A percentile compares a stretch with the other conserved stretches of the same genome.
Conservation (phyloP, 2,329 filamentous ascomycete genomes). For the Didymella segeticola region DNA sequence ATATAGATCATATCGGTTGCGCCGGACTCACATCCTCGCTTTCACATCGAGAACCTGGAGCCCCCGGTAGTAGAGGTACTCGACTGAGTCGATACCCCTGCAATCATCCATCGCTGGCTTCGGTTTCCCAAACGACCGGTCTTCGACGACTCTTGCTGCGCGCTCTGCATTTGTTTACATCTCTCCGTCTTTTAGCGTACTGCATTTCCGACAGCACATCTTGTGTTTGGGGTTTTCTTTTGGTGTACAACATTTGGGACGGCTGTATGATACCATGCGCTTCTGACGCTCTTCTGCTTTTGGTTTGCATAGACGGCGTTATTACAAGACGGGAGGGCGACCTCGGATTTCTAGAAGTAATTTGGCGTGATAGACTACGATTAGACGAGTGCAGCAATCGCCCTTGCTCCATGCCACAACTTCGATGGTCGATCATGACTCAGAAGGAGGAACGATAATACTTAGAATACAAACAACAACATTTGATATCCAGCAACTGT, state of each 20-base stretch:
- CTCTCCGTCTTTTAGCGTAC: slow-evolving; percentile 10
- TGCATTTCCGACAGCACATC: slow-evolving; percentile 19
- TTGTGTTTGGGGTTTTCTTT: slow-evolving; percentile 21
- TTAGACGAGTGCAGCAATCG: slow-evolving; percentile 13
- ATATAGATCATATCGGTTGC: slow-evolving; percentile 2
- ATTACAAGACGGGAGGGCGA: slow-evolving; percentile 10
- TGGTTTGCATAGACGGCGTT: slow-evolving; percentile 24
- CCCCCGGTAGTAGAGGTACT: not conserved
- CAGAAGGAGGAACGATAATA: not conserved
- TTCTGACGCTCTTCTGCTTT: slow-evolving; percentile 15
- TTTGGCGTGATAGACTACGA: slow-evolving; percentile 9
- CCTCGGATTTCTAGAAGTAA: slow-evolving; percentile 1
- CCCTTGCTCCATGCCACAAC: not conserved
- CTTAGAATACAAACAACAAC: not conserved
- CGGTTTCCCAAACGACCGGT: slow-evolving; percentile 1
- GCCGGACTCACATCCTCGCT: not conserved
- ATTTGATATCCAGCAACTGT: not conserved
- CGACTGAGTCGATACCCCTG: not conserved
- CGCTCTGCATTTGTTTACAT: slow-evolving; percentile 5
- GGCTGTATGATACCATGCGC: slow-evolving; percentile 21
- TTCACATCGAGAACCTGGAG: not conserved
- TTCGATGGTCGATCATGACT: slow-evolving; percentile 2
- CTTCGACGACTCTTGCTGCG: slow-evolving; percentile 2
- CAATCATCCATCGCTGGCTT: slow-evolving; percentile 7
- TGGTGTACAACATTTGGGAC: slow-evolving; percentile 20